Base-by-base conservation (phyloP, 768 basidiomycete genomes). In the Pleurotus cornucopiae region DNA sequence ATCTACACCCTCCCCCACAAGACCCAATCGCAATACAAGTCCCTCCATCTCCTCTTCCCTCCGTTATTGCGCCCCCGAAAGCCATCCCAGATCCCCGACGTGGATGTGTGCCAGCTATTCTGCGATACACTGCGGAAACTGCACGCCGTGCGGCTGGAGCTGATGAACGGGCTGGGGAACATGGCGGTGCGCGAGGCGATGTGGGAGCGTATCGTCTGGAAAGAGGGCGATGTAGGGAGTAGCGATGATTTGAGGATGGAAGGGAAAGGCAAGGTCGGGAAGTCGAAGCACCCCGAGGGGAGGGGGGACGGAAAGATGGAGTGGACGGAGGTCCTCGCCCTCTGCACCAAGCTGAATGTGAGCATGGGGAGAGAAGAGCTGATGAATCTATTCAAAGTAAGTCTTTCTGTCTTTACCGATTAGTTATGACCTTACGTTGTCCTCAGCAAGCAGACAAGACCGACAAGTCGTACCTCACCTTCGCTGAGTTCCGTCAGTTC, bases 161-260 rank as follows among this genome's bases (percentile, higher is more conserved):
- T 94, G 41, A 90, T 90, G 88, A 81, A 77, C 11, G 88, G 88
- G 0, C 73, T 84, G 2, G 89, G 86, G 14, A 83, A 87, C 61
- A 68, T 78, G 41, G 85, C 89, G 60, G 78, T 88, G 63, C 73
- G 89, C 5, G 80, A 91, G 65, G 78, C 81, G 0, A 72, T 93
- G 11, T 94, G 92, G 92, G 85, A 91, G 68, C 84, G 81, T 58
- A 88, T 89, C 64, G 88, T 89, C 64, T 94, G 91, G 91, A 91
- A 85, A 66, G 80, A 78, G 25, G 83, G 86, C 1, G 87, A 87
- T 60, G 77, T 82, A 39, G 75, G 51, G 23, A 41, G 18, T 25
- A 79, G 43, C 69, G 74, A 40, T 84, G 87, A 64, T 79, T 85
- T 60, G 77, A 79, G 65, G 60, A 13, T 60, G 59, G 34, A 49